Base-by-base conservation (phyloP, 2,329 filamentous ascomycete genomes). In the Penicillium italicum region DNA sequence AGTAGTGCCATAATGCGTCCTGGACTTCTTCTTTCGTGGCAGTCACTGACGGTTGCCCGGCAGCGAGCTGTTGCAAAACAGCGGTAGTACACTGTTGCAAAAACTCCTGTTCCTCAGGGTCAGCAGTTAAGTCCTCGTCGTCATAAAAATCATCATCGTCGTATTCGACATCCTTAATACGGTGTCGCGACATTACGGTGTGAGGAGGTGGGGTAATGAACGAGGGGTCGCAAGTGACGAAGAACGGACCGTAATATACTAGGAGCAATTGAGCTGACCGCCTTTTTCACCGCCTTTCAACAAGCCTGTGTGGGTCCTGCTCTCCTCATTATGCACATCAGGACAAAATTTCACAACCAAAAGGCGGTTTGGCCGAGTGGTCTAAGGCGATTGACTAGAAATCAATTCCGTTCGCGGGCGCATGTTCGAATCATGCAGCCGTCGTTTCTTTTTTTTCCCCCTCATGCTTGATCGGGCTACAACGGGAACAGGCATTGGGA, bases 1-100 rank as follows among this genome's bases (percentile, higher is more conserved):
- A 97, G 74, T 97, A 97, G 74, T 99, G 85, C 91, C 91, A 97
- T 16, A 99, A 75, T 0, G 92, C 84, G 58, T 97, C 93, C 71
- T 96, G 85, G 59, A 97, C 93, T 69, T 96, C 88, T 36, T 79
- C 77, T 57, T 87, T 83, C 5, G 82, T 80, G n/a, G 82, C 77
- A 68, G 80, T 82, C 64, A 87, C 80, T 58, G 83, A 85, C 61
- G 76, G 76, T 31, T 80, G 78, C 57, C 83, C 79, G 10, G 76
- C 72, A 7, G 85, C 87, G n/a, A 96, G 78, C 9, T 82, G 80
- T 58, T 79, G 79, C 56, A 84, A 81, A 34, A 95, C 88, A 61
- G 86, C 80, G 37, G 80, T 77, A 0, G 87, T 90, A 48, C 86
- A 87, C 37, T 82, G 73, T 37, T 81, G 80, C 82, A 95, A 82